A percentile compares a stretch with the other conserved stretches of the same genome.
Conservation (phyloP, 2,329 filamentous ascomycete species). For the Helicocarpus griseus region DNA sequence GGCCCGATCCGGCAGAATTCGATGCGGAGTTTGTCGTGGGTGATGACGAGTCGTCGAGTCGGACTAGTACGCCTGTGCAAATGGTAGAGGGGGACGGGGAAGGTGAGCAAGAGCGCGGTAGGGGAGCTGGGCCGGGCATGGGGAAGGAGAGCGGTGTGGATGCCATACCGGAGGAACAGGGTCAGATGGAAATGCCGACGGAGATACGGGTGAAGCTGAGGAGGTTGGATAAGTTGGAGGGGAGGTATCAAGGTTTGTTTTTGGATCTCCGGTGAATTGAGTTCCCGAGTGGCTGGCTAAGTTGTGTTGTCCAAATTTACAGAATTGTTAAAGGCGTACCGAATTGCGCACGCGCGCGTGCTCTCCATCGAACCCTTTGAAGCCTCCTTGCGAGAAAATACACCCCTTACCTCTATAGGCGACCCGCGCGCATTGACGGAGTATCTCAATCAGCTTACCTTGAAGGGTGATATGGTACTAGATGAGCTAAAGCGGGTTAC, state of each 20-base stretch:
- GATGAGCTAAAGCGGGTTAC: conserved; percentile 85
- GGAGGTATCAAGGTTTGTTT: conserved; percentile 66
- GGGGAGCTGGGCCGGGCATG: conserved; percentile 12
- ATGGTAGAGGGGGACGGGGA: conserved; percentile 24
- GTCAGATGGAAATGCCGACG: conserved; percentile 52
- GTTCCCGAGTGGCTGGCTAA: neutral
- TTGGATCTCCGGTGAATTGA: too few relatives aligned
- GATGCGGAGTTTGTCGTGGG: conserved; percentile 80
- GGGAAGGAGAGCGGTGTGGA: conserved; percentile 17
- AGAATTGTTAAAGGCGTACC: conserved; percentile 87
- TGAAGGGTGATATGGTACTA: conserved; percentile 87
- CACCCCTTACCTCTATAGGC: conserved; percentile 75
- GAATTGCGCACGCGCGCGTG: conserved; percentile 78
- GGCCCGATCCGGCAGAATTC: conserved; percentile 77
- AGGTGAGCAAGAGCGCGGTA: conserved; percentile 16
- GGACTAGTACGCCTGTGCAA: conserved; percentile 48
- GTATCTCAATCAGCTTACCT: conserved; percentile 76
- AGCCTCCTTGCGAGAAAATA: conserved; percentile 80
- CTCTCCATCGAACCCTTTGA: conserved; percentile 90
- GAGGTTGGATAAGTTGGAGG: conserved; percentile 82
- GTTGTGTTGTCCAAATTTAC: conserved; percentile 1
- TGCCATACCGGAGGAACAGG: conserved; percentile 5
- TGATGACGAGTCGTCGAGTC: conserved; percentile 62
- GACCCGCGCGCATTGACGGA: conserved; percentile 79
- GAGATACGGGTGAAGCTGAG: conserved; percentile 68